These are phyloP conservation scores for Corylus heterophylla DNA, from an alignment of 306 rosid genomes.

Conservation along the genomic window DNA sequence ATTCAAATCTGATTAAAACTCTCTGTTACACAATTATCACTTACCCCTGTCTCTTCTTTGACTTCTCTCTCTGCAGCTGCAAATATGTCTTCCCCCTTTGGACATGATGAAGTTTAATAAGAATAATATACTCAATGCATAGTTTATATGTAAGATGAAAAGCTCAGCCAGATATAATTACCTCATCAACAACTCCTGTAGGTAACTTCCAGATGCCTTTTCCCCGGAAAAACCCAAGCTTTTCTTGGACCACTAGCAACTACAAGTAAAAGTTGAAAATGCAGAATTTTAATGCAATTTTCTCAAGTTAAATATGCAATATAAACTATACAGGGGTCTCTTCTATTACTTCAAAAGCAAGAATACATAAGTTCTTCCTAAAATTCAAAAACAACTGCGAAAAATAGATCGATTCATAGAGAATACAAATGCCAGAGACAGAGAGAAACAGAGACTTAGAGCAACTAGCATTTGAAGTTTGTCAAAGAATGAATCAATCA, in stretches of 20 bases:
- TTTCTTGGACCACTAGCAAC: constrained; percentile 91
- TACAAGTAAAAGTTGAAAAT: constrained; percentile 22
- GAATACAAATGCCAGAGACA: too few species aligned
- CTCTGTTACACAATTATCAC: constrained; percentile 24
- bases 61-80: constrained; percentile 83
- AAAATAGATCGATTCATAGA: neutral
- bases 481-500: neutral
- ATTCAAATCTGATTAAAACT: constrained; percentile 1
- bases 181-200: constrained; percentile 87
- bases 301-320: neutral
- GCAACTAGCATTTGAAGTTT: neutral
- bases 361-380: neutral
- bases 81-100: constrained; percentile 82
- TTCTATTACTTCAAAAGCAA: neutral
- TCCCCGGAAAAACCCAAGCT: constrained; percentile 56
- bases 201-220: constrained; percentile 80
- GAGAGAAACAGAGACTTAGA: neutral
- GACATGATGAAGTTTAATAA: constrained; percentile 20
- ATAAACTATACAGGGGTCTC: neutral
- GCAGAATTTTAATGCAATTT: neutral
- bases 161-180: constrained; percentile 21
- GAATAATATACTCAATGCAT: constrained; percentile 19
- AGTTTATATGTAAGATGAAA: constrained; percentile 5
- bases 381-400: neutral
- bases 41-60: constrained; percentile 93